Conservation (phyloP, 2,329 filamentous ascomycete species). For the Colletotrichum abscissum region DNA sequence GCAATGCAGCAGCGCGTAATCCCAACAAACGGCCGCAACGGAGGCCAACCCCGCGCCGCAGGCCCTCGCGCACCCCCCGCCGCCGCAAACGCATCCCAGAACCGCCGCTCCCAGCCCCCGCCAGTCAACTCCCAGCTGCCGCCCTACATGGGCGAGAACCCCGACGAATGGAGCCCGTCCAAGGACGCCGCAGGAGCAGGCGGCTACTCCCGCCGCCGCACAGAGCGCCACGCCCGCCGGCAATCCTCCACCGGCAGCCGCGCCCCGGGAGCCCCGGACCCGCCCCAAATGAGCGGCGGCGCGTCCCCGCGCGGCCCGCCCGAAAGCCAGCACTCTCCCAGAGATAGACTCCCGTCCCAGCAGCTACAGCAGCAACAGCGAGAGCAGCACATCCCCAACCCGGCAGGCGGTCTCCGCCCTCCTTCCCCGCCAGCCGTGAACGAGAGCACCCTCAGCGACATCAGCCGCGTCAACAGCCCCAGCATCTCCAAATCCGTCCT, state of each 20-base stretch:
- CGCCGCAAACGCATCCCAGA: slow-evolving; percentile 31
- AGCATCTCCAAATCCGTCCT: slow-evolving; percentile 56
- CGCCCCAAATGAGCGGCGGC: slow-evolving; percentile 21
- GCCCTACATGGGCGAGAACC: slow-evolving; percentile 21
- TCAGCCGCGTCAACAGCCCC: slow-evolving; percentile 57
- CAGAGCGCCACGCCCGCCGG: slow-evolving; percentile 33
- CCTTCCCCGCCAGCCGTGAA: slow-evolving; percentile 4
- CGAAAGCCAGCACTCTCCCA: not conserved
- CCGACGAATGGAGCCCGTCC: slow-evolving; percentile 27
- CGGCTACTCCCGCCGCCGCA: slow-evolving; percentile 33
- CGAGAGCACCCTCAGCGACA: slow-evolving; percentile 38
- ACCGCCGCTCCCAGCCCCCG: slow-evolving; percentile 28
- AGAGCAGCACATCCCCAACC: not conserved
- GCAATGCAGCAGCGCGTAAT: slow-evolving; percentile 30
- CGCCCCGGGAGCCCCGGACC: not conserved
- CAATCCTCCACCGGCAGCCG: slow-evolving; percentile 28
- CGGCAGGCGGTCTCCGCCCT: slow-evolving; percentile 3
- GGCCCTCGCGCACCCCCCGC: slow-evolving; percentile 27
- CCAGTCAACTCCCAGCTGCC: slow-evolving; percentile 26
- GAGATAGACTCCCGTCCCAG: not conserved
- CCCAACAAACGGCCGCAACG: slow-evolving; percentile 13
- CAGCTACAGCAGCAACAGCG: slow-evolving; percentile 1
- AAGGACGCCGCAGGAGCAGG: not conserved
- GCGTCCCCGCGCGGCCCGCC: not conserved
- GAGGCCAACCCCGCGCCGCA: slow-evolving; percentile 22